phyloP scores from a whole-genome alignment of 2,329 filamentous ascomycete genomes.

The Alternaria triticina region DNA sequence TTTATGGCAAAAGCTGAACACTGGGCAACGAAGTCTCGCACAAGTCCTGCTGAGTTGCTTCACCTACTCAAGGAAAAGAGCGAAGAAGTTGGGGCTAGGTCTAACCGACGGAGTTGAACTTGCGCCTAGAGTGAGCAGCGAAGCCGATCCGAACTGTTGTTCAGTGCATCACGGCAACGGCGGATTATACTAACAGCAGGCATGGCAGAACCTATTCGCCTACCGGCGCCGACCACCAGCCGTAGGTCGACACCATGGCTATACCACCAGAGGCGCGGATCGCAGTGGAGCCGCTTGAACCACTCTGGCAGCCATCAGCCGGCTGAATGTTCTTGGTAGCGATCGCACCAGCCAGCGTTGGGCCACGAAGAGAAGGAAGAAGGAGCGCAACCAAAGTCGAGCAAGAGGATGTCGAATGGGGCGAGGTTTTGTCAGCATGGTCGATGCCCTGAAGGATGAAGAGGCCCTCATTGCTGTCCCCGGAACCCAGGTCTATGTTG shows the following conservation, averaged over 20 bases:
- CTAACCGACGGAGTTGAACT: background rate
- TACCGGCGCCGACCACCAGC: background rate
- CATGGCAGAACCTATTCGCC: background rate
- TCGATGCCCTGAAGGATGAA: background rate
- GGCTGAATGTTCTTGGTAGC: background rate
- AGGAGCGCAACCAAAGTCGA: background rate
- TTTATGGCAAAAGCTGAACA: background rate
- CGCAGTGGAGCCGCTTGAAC: background rate
- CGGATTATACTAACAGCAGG: background rate
- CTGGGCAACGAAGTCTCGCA: background rate
- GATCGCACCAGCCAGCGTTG: background rate
- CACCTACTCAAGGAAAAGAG: background rate
- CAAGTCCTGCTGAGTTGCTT: background rate
- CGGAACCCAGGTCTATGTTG: background rate
- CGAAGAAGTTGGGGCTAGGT: background rate
- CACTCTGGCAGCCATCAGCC: background rate
- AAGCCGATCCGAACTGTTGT: background rate
- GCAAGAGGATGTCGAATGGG: background rate
- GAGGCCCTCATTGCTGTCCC: background rate
- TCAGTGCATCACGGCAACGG: background rate
- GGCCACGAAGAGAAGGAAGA: background rate
- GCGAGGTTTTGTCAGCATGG: background rate
- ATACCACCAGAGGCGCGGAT: background rate
- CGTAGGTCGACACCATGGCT: background rate
- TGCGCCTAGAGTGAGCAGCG: background rate